Base-by-base conservation (phyloP, 345 rosid genomes). In the Passiflora organensis region DNA sequence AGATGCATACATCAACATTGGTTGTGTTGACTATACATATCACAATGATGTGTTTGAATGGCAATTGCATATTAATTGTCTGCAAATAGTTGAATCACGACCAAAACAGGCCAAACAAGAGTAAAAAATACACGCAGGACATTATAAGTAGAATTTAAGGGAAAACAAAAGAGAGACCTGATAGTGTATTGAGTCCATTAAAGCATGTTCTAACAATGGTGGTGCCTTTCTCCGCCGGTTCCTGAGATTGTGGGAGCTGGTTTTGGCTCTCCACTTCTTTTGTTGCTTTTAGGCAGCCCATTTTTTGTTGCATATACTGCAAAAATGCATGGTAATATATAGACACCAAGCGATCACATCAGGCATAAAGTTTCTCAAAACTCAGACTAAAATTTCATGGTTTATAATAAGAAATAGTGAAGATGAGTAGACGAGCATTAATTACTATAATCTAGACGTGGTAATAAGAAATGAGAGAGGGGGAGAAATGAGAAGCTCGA, bases 141-240 rank as follows among this genome's bases (percentile, higher is more conserved):
- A 28, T 13, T 42, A 42, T 16, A 13, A 10, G 22, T 46, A 19
- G 22, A n/a, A 6, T 10, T 0, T 18, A 19, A 2, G 2, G 19
- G 18, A n/a, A 49, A 48, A 47, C 10, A 51, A 18, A 6, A n/a
- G n/a, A 28, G 42, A 38, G 32, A 85, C 93, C 93, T 65, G 93
- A 73, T 32, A 82, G 50, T 21, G 79, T 69, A 43, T 85, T 85
- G 66, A 85, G 53, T 28, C 89, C 93, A 65, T 85, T 85, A 72
- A 85, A 75, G 53, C 86, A 85, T 48, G 93, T 82, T 43, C 78
- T 59, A 34, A 82, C 69, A 63, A 85, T 72, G 62, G 76, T 53
- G 38, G 84, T 77, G 72, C 86, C 93, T 41, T 41, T 41, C 44
- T 53, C 60, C 64, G 4, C 37, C 14, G 47, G 61, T 46, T 61